phyloP scores from a whole-genome alignment of 1,139 yeast genomes.

The Magnusiomyces suaveolens region DNA sequence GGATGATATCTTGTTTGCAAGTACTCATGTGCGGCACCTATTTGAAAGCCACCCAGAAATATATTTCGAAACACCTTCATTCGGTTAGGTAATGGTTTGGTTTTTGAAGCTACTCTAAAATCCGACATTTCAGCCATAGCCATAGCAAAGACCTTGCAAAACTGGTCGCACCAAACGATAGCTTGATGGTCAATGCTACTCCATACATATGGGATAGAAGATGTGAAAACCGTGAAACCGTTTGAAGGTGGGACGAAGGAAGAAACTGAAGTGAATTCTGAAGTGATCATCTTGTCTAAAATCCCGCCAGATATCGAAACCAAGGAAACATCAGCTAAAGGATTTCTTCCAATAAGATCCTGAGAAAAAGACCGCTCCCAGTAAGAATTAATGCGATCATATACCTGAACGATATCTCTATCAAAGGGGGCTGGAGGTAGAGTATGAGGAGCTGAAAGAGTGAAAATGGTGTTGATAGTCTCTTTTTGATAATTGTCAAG shows the following conservation, averaged over 20 bases:
- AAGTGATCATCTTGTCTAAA: constrained; percentile 60
- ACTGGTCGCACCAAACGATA: constrained; percentile 80
- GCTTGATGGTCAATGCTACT: constrained; percentile 82
- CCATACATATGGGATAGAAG: constrained; percentile 83
- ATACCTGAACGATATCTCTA: constrained; percentile 60
- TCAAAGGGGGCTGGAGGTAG: constrained; percentile 81
- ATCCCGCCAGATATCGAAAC: constrained; percentile 70
- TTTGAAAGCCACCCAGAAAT: constrained; percentile 36
- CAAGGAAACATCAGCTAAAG: constrained; percentile 27
- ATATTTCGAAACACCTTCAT: constrained; percentile 46
- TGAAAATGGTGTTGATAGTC: constrained; percentile 65
- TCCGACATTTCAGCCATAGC: constrained; percentile 49
- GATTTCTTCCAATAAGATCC: constrained; percentile 25
- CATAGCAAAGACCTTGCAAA: constrained; percentile 49
- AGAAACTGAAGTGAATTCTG: constrained; percentile 66
- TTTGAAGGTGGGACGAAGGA: constrained; percentile 55
- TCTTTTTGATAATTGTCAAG: constrained; percentile 53
- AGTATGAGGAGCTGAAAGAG: constrained; percentile 76
- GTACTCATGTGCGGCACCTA: constrained; percentile 11
- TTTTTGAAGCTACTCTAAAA: constrained; percentile 41
- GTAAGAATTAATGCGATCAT: constrained; percentile 57
- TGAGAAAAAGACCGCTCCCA: constrained; percentile 51
- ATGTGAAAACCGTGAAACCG: constrained; percentile 68
- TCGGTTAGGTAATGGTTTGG: constrained; percentile 44
- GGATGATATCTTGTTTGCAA: constrained; percentile 11